Evolutionary conservation across 257 asterid species (phyloP).

Genomic region (Solanum sitiens): DNA sequence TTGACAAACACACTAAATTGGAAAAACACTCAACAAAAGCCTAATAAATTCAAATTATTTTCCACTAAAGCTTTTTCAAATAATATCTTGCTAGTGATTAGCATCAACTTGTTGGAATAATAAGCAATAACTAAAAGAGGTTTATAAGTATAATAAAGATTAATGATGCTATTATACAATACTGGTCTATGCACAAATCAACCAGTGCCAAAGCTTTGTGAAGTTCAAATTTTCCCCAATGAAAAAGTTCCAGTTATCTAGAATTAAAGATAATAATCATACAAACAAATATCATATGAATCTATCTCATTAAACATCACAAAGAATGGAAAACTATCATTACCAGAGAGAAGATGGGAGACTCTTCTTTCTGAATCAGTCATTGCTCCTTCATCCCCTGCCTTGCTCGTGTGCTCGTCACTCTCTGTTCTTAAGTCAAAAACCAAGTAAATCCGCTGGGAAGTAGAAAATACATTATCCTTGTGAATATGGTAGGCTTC

Average conservation of each 20-base stretch:
- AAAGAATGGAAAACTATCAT: neutral
- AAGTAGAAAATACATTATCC: neutral
- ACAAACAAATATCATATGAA: neutral
- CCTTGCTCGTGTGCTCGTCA: neutral
- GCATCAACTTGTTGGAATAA: neutral
- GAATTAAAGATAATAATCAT: neutral
- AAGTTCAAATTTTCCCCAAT: neutral
- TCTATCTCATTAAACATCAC: neutral
- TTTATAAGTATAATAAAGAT: neutral
- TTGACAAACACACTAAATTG: neutral
- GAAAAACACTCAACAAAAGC: neutral
- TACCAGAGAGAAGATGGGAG: neutral
- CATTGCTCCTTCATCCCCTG: neutral
- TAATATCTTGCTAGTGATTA: neutral
- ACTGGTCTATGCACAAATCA: neutral
- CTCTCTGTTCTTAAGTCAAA: neutral
- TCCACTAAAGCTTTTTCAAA: neutral
- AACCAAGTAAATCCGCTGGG: neutral
- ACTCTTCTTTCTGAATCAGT: neutral
- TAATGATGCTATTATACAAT: neutral
- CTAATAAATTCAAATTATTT: neutral
- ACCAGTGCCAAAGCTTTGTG: neutral
- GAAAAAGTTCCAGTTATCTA: neutral
- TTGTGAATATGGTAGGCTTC: neutral
- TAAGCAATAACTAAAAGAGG: neutral